Base-by-base conservation (phyloP, 306 rosid genomes). In the Castanea sativa region DNA sequence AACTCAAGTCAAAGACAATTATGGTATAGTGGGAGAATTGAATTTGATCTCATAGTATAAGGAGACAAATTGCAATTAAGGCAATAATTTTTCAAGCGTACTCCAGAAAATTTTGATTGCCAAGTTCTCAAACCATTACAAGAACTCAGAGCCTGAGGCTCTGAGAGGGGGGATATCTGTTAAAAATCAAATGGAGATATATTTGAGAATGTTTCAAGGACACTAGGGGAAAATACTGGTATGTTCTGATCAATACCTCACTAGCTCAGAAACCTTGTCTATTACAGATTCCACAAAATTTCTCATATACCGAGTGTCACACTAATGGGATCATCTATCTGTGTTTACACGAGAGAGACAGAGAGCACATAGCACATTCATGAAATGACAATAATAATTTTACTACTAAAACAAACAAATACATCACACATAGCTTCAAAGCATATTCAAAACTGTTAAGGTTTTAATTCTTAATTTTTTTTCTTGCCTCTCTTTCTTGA, bases 401-500 rank as follows among this genome's bases (percentile, higher is more conserved):
- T 35, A 67, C 72, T 3, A 35, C 16, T 15, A 19, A 67, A 67
- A 33, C 10, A 33, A 16, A 33, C 52, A 30, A 64, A 64, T 15
- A 64, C 16, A 15, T 64, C 45, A 30, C 1, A 32, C 70, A 6
- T 16, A 32, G 16, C 2, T 32, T 32, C 70, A 64, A 5, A 27
- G 7, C 19, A 33, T 3, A 35, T 67, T 67, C 25, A 16, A 19
- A 67, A n/a, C 20, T 13, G 72, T 18, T 33, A 4, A 35, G 38
- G 55, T 3, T 27, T 73, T 64, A 81, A 75, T 14, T 57, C 73
- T 73, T 69, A 83, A 56, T 86, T 84, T 95, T 91, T 91, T 91
- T 88, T 94, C 89, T 91, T 95, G 83, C 97, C 97, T 85, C 93
- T 87, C 82, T 86, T 91, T 82, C 85, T 90, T 4, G 84, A 81